Evolutionary conservation across 306 rosid species (phyloP).

Genomic region (Bauhinia variegata): DNA sequence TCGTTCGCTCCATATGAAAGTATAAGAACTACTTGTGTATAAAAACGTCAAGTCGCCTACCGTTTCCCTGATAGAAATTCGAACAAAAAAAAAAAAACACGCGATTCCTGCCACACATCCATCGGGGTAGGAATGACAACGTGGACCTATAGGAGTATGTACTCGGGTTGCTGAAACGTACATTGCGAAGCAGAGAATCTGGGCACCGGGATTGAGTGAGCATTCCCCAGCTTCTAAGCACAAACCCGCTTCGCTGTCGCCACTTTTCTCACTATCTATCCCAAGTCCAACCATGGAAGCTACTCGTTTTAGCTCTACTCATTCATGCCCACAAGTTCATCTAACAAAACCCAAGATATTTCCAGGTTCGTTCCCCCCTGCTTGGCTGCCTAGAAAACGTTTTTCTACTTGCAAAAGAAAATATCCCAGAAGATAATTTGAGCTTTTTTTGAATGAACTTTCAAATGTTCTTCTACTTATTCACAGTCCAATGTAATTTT

Average conservation of each 20-base stretch:
- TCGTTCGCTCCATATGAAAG: too few species aligned
- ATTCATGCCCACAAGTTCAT: conserved; percentile 42
- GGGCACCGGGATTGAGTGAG: conserved; percentile 2
- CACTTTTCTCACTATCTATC: neutral
- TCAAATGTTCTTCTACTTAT: neutral
- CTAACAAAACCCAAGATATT: conserved; percentile 27
- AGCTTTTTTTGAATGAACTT: neutral
- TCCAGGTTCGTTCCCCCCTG: conserved; percentile 52
- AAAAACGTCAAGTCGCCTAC: too few species aligned
- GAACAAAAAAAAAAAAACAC: too few species aligned
- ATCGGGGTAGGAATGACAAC: too few species aligned
- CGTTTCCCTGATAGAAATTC: too few species aligned
- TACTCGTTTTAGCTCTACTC: conserved; percentile 49
- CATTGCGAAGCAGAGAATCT: conserved; percentile 2
- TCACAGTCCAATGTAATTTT: neutral
- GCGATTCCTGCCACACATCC: too few species aligned
- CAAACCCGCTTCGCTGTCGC: neutral
- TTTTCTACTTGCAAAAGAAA: neutral
- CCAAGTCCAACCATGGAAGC: conserved; percentile 72
- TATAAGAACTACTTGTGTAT: too few species aligned
- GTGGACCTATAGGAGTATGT: neutral
- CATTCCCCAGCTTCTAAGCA: neutral
- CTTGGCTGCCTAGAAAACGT: conserved; percentile 14
- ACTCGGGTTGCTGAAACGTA: neutral
- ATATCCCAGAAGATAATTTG: neutral